A percentile compares a stretch with the other conserved stretches of the same genome.
Evolutionary conservation across 352 stramenopile genomes (phyloP).

Genomic region (Phytophthora megakarya): DNA sequence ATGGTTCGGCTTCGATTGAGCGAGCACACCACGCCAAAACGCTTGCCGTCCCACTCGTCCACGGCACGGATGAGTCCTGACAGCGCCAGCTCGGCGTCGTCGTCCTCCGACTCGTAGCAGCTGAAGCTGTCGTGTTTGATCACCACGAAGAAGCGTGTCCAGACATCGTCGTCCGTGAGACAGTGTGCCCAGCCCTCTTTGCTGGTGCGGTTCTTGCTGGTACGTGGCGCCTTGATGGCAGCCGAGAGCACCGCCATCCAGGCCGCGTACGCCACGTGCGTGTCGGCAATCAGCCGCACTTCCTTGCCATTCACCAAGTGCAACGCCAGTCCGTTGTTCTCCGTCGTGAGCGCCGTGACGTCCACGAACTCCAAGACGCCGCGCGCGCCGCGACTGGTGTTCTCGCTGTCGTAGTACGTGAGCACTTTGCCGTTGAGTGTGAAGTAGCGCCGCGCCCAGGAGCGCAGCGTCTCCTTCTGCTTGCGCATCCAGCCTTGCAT

Average conservation of each 20-base stretch:
- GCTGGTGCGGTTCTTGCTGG: conserved; percentile 54
- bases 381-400: conserved; percentile 60
- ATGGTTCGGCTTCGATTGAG: conserved; percentile 75
- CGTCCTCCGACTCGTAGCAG: conserved; percentile 77
- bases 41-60: conserved; percentile 76
- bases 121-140: conserved; percentile 81
- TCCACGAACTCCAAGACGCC: conserved; percentile 75
- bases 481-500: conserved; percentile 88
- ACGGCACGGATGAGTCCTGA: conserved; percentile 72
- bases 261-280: conserved; percentile 75
- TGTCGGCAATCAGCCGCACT: conserved; percentile 77
- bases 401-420: conserved; percentile 84
- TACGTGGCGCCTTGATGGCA: conserved; percentile 59
- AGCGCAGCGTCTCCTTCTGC: conserved; percentile 79
- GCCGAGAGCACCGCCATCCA: conserved; percentile 79
- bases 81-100: conserved; percentile 67
- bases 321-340: conserved; percentile 78
- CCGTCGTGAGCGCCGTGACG: conserved; percentile 68
- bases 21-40: conserved; percentile 69
- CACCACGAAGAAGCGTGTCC: conserved; percentile 74
- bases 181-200: conserved; percentile 80
- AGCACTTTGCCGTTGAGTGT: conserved; percentile 70
- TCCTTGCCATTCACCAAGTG: conserved; percentile 72
- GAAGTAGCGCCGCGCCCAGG: conserved; percentile 75
- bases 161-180: conserved; percentile 76